Base-by-base conservation (phyloP, 2,329 filamentous ascomycete genomes). In the Sporothrix humicola region DNA sequence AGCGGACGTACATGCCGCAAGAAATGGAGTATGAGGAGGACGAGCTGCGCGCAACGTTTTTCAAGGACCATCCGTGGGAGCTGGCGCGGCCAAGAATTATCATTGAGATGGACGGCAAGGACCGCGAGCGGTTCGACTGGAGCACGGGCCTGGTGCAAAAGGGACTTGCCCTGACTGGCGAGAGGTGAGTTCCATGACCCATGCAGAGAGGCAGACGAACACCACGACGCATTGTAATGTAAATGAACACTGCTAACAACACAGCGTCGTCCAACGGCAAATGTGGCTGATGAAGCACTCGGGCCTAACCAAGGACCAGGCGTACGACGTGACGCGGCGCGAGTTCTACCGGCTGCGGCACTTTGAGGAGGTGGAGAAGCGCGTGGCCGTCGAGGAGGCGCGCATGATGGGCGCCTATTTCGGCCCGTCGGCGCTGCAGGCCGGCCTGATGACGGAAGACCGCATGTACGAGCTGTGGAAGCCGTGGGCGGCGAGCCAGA, bases 31-130 rank as follows among this genome's bases (percentile, higher is more conserved):
- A 96, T 81, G 89, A 92, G 74, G 96, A 99, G 82, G 96, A 99
- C 82, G 83, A 84, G 74, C 86, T 99, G 79, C 91, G 96, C 76
- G 86, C 84, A 77, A 89, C 91, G 42, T 99, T 98, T 84, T 99
- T 93, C 85, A 90, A 87, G 79, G 95, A 99, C 82, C 96, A 99
- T 81, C 96, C 96, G 5, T 99, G 96, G 96, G 96, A 99, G 83
- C 85, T 99, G 79, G 96, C 96, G 20, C 88, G 95, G 76, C 96
- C 96, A 72, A 88, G 93, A 77, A 87, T 97, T 74, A 85, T 99
- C 65, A 84, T 98, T 10, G 96, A 99, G 83, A 86, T 90, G 77
- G 92, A 95, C 79, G 96, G 96, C 71, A 92, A 92, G 80, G 95
- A 99, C 79, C 86, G 89, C 70, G 89, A 91, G 81, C 85, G 84